Base-by-base conservation (phyloP, 495 filamentous ascomycete species). In the Entonaema liquescens region DNA sequence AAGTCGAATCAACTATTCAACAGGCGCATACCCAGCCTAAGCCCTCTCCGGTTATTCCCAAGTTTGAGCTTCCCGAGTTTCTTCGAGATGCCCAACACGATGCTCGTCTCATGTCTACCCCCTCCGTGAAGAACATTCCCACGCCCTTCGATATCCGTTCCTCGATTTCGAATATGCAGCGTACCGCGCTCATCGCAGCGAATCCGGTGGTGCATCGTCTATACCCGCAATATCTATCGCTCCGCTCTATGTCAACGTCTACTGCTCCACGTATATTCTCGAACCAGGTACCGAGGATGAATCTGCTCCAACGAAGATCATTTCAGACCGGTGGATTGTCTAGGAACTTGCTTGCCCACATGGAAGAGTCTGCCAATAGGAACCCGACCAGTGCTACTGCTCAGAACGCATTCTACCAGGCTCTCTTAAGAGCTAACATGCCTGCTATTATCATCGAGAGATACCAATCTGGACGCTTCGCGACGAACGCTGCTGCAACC, bases 401-500 rank as follows among this genome's bases (percentile, higher is more conserved):
- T 15, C 95, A 99, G 79, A 94, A 93, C 79, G 89, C 92, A 21
- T 97, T 99, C 78, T 99, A 99, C 79, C 89, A 93, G 74, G 90
- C 93, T 35, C 87, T 98, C n/a, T 82, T 98, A 23, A 90, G 89
- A 70, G 93, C 93, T 11, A 93, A 96, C 74, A 94, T 97, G 90
- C 92, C 95, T 5, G 90, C 92, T 6, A 97, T 98, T 55, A 83
- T 98, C 29, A 85, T 97, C 42, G 94, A 98, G 76, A 85, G 95
- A 71, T 94, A 97, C 77, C 90, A 93, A 70, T 93, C 89, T 29
- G 91, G 91, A 62, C 88, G 90, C 54, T 98, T 94, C 82, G 93
- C 94, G 1, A 88, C 85, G 6, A 97, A 93, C 76, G 73, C 86
- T 8, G 83, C 87, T 21, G 90, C 91, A 54, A 92, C 95, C 44